Base-by-base conservation (phyloP, 805 yeast genomes). In the Ogataea naganishii region DNA sequence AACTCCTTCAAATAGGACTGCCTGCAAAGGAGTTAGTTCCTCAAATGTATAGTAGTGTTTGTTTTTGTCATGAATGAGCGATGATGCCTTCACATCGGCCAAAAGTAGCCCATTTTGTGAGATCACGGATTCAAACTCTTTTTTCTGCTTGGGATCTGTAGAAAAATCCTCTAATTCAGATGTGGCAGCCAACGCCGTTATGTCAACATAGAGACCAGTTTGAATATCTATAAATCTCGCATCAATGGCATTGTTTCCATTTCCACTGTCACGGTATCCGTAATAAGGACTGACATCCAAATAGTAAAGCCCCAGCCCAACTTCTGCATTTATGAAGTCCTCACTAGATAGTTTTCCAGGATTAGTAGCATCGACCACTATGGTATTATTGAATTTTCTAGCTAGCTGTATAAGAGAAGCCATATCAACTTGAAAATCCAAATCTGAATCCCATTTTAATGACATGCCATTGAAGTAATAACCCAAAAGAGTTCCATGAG, bases 401-500 rank as follows among this genome's bases (percentile, higher is more conserved):
- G 74, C 74, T 22, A 75, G 43, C 22, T 39, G 46, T 28, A 56
- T 51, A 29, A 72, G 44, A 21, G 68, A 66, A 3, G 38, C 43
- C 35, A 68, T 64, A 1, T 80, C 67, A 44, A 75, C 53, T 42
- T 74, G 79, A n/a, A 72, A 77, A 52, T 75, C 81, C 20, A 71
- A 51, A 42, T 75, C 80, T 26, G 60, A 57, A 47, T 75, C 82
- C 78, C 79, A 75, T 6, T 77, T 76, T 38, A 75, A 56, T 5
- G 61, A 53, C 35, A 69, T 47, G 1, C 78, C 80, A 44, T 70
- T 72, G 65, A 72, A 73, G 39, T 68, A 66, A 70, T 76, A 75
- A 6, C 79, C 76, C 17, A 76, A 58, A 34, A 76, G 54, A 7
- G 80, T 58, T 3, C 83, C 83, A 48, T 75, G 80, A 5, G 77